phyloP scores from a whole-genome alignment of 176 grass and related monocot species.

The Urochloa ruziziensis region DNA sequence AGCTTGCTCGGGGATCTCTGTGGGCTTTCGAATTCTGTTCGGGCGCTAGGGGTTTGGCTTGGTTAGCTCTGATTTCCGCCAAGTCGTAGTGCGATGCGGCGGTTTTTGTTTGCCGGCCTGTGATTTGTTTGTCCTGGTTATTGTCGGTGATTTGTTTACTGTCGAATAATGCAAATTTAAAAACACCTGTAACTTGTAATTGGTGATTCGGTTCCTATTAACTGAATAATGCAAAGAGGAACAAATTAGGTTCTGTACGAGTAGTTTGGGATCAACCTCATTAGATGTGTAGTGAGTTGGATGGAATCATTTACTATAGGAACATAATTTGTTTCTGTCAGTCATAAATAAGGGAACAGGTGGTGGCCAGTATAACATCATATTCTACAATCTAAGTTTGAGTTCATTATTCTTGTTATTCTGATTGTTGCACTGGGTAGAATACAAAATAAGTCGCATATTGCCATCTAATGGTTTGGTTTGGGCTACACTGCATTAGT shows the following conservation, averaged over 20 bases:
- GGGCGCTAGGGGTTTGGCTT: neutral
- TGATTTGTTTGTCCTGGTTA: neutral
- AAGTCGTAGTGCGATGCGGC: no score
- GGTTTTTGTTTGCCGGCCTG: neutral
- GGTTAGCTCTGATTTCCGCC: no score
- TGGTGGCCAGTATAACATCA: neutral
- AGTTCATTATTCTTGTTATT: neutral
- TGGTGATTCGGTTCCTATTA: no score
- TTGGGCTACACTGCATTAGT: neutral
- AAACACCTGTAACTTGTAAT: no score
- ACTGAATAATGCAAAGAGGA: no score
- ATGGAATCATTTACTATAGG: no score
- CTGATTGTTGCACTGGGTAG: neutral
- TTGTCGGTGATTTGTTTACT: neutral
- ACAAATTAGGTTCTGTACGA: neutral
- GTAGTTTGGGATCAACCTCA: no score
- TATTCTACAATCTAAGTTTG: neutral
- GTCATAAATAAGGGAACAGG: no score
- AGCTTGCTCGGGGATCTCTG: neutral
- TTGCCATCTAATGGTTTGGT: neutral
- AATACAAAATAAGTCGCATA: neutral
- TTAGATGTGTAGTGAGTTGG: no score
- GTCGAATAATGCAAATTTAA: no score
- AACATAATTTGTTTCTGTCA: no score
- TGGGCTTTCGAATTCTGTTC: no score